Percentiles rank a stretch among this genome's conserved stretches.
phyloP scores from a whole-genome alignment of 441 rosid species.

The Brassica balearica region DNA sequence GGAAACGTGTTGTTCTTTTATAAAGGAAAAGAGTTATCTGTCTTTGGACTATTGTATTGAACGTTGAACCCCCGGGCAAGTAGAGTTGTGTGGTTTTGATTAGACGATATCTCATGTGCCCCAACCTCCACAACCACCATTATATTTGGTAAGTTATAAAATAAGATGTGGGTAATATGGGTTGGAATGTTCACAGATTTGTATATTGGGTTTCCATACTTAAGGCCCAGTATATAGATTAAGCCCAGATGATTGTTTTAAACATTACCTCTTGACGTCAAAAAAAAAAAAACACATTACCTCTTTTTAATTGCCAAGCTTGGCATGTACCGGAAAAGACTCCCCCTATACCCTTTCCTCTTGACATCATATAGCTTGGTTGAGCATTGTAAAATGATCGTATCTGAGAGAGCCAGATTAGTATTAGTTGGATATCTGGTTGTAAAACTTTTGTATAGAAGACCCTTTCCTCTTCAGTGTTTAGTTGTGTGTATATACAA shows the following conservation, averaged over 20 bases:
- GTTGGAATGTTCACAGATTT: not conserved
- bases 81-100: constrained; percentile 5
- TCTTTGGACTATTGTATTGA: not conserved
- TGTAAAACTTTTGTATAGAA: too few relatives aligned
- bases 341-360: too few relatives aligned
- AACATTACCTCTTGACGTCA: too few relatives aligned
- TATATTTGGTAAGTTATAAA: not conserved
- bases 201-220: not conserved
- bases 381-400: constrained; percentile 51
- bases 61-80: constrained; percentile 33
- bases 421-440: constrained; percentile 51
- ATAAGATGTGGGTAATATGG: not conserved
- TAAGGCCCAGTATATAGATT: not conserved
- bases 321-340: too few relatives aligned
- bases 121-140: constrained; percentile 32
- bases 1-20: not conserved
- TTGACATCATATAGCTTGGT: constrained; percentile 19
- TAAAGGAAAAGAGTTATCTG: not conserved
- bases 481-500: too few relatives aligned
- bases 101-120: not conserved
- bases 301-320: too few relatives aligned
- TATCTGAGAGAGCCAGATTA: constrained; percentile 77
- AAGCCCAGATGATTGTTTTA: not conserved
- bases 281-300: too few relatives aligned
- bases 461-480: too few relatives aligned